Percentiles rank a stretch among this genome's conserved stretches.
phyloP scores from a whole-genome alignment of 805 yeast genomes.

The Pichia nanzhaoensis region DNA sequence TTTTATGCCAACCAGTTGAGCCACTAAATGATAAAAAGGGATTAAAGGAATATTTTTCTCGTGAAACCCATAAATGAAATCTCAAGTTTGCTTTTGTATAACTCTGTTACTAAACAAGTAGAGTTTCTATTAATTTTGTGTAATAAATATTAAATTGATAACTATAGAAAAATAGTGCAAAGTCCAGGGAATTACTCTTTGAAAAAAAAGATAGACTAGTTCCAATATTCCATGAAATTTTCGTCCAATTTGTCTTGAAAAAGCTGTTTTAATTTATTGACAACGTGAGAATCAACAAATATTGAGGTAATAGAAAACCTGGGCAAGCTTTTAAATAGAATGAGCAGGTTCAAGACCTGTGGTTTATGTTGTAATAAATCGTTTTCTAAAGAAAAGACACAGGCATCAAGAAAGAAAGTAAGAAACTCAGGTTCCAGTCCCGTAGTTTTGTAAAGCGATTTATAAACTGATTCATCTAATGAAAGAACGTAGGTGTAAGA shows the following conservation, averaged over 20 bases:
- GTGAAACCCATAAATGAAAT: conserved; percentile 13
- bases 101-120: no score
- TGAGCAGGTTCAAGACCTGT: conserved; percentile 22
- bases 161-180: no score
- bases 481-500: conserved; percentile 35
- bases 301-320: conserved; percentile 33
- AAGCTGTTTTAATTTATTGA: not conserved
- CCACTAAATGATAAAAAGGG: conserved; percentile 31
- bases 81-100: no score
- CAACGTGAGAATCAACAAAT: conserved; percentile 25
- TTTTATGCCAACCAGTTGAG: conserved; percentile 40
- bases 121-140: no score
- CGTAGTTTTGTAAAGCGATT: conserved; percentile 31
- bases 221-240: conserved; percentile 11
- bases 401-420: conserved; percentile 41
- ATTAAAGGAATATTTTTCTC: conserved; percentile 26
- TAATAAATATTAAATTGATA: no score
- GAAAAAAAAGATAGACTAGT: not conserved
- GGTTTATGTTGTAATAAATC: conserved; percentile 10
- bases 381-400: conserved; percentile 19
- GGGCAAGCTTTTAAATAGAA: conserved; percentile 29
- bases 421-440: conserved; percentile 47
- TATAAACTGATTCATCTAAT: conserved; percentile 24
- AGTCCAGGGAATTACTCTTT: not conserved
- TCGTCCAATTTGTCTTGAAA: conserved; percentile 1